phyloP scores from a whole-genome alignment of 2,329 filamentous ascomycete species.

The Ascosphaera apis region DNA sequence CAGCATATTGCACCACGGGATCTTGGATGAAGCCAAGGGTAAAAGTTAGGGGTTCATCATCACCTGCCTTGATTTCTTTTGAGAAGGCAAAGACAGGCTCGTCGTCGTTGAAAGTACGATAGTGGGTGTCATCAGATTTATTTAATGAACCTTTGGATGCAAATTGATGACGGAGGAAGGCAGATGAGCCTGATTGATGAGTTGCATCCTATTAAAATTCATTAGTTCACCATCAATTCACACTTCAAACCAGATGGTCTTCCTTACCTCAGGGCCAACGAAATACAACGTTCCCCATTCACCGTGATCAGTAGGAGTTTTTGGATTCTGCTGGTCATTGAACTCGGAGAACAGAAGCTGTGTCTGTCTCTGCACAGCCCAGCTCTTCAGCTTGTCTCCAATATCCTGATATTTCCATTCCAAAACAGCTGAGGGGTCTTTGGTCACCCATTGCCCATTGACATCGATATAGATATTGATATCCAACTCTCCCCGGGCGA shows the following conservation, averaged over 20 bases:
- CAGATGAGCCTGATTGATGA: conserved; percentile 50
- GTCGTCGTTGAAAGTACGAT: conserved; percentile 48
- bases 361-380: conserved; percentile 18
- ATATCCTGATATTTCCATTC: conserved; percentile 40
- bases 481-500: conserved; percentile 42
- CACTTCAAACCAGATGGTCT: not conserved
- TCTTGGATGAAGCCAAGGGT: conserved; percentile 58
- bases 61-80: conserved; percentile 29
- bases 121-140: conserved; percentile 44
- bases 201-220: too few relatives aligned
- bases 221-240: too few relatives aligned
- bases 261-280: conserved; percentile 36
- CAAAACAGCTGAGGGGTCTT: conserved; percentile 44
- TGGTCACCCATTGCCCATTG: conserved; percentile 64
- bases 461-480: conserved; percentile 42
- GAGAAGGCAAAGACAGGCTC: conserved; percentile 67
- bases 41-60: conserved; percentile 38
- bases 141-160: conserved; percentile 40
- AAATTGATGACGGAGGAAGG: conserved; percentile 42
- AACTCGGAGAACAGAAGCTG: conserved; percentile 55
- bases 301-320: conserved; percentile 32
- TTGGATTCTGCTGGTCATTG: conserved; percentile 6
- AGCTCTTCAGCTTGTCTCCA: conserved; percentile 19
- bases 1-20: conserved; percentile 57
- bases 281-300: conserved; percentile 74